phyloP scores from a whole-genome alignment of 768 basidiomycete genomes.

The Pleurotus salmoneostramineus region DNA sequence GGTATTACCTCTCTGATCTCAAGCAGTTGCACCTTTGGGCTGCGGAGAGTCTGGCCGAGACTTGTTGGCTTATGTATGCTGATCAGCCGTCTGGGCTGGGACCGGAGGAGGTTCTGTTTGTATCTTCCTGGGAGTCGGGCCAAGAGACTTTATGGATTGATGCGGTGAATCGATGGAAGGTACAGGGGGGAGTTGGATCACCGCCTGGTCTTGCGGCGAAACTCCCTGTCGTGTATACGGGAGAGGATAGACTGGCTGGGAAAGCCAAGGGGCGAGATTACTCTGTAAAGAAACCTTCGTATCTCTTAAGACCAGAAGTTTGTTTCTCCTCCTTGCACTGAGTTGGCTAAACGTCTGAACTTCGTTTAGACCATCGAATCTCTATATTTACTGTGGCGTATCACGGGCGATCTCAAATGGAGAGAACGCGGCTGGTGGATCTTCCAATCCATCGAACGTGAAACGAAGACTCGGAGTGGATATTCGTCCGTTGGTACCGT shows the following conservation, averaged over 20 bases:
- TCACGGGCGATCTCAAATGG: conserved; percentile 67
- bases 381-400: conserved; percentile 68
- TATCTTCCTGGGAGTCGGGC: conserved; percentile 21
- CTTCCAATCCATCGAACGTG: conserved; percentile 61
- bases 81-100: conserved; percentile 68
- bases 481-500: conserved; percentile 58
- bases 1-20: neutral
- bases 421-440: conserved; percentile 68
- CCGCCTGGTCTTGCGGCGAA: conserved; percentile 52
- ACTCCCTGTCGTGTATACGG: conserved; percentile 32
- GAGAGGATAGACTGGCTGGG: conserved; percentile 21
- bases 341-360: neutral
- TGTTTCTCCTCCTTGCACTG: neutral
- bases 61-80: conserved; percentile 67
- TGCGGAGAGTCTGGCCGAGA: conserved; percentile 70
- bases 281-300: conserved; percentile 35
- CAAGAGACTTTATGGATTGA: conserved; percentile 37
- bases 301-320: conserved; percentile 72
- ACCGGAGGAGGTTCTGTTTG: conserved; percentile 54
- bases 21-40: conserved; percentile 63
- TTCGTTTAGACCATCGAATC: conserved; percentile 62
- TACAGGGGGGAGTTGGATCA: conserved; percentile 37
- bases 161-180: conserved; percentile 44
- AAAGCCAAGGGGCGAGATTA: conserved; percentile 49
- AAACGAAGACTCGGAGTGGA: conserved; percentile 54